Evolutionary conservation across 2,329 filamentous ascomycete genomes (phyloP).

Genomic region (Tolypocladium tropicale): DNA sequence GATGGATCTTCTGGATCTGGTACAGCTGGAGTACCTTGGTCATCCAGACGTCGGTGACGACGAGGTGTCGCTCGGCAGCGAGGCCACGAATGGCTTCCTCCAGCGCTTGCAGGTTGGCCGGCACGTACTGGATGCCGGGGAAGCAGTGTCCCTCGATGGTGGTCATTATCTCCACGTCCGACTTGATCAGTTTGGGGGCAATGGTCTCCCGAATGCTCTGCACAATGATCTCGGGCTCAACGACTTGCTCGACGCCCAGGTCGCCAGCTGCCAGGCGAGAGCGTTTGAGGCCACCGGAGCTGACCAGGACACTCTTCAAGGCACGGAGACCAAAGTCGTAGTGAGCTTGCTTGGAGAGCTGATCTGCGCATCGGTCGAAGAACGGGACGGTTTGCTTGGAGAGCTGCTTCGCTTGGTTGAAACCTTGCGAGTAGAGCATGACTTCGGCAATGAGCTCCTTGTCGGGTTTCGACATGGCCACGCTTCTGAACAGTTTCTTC

Average conservation of each 20-base stretch:
- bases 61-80: conserved; percentile 74
- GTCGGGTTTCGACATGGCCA: conserved; percentile 99
- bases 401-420: conserved; percentile 87
- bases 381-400: conserved; percentile 97
- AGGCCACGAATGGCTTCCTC: conserved; percentile 73
- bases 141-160: conserved; percentile 78
- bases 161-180: conserved; percentile 82
- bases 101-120: conserved; percentile 72
- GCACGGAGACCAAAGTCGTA: conserved; percentile 98
- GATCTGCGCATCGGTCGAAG: conserved; percentile 79
- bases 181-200: conserved; percentile 88
- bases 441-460: conserved; percentile 99
- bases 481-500: conserved; percentile 98
- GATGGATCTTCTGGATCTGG: conserved; percentile 95
- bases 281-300: conserved; percentile 92
- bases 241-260: conserved; percentile 56
- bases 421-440: conserved; percentile 99
- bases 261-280: conserved; percentile 54
- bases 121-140: conserved; percentile 85
- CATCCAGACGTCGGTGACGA: conserved; percentile 92
- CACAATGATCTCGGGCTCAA: conserved; percentile 95
- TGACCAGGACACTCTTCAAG: conserved; percentile 95
- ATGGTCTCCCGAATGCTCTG: conserved; percentile 98
- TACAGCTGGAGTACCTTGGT: conserved; percentile 94
- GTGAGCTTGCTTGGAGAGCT: conserved; percentile 90